Conservation (phyloP, 2,329 filamentous ascomycete genomes). For the Aphanocladium album region DNA sequence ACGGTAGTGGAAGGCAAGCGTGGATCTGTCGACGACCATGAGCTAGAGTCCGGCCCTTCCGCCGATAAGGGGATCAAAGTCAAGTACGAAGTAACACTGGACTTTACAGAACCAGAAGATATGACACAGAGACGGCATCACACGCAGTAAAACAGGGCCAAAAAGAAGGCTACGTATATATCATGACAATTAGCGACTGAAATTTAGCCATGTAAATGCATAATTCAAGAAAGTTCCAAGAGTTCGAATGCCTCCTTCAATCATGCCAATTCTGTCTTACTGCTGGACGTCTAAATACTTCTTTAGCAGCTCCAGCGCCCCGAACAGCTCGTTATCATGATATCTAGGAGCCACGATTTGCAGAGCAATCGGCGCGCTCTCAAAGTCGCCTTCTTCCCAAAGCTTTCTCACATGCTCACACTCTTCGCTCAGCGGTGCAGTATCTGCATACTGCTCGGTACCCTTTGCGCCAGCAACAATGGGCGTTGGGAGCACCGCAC, state of each 20-base stretch:
- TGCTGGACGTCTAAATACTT: not conserved
- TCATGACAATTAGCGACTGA: not conserved
- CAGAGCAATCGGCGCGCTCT: slow-evolving; percentile 28
- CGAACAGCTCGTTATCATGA: slow-evolving; percentile 31
- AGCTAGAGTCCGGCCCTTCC: not conserved
- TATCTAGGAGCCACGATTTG: slow-evolving; percentile 30
- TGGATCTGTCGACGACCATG: not conserved
- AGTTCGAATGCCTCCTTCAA: not conserved
- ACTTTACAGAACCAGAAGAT: not conserved
- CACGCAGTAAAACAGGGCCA: not conserved
- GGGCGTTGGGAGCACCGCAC: slow-evolving; percentile 30
- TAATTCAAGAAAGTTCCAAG: no score
- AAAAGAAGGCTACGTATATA: not conserved
- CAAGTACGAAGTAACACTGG: not conserved
- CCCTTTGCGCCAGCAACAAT: slow-evolving; percentile 25
- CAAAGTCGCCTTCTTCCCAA: slow-evolving; percentile 29
- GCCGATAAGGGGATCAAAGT: not conserved
- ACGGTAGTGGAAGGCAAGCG: not conserved
- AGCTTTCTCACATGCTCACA: slow-evolving; percentile 26
- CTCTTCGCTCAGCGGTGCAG: slow-evolving; percentile 24
- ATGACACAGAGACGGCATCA: not conserved
- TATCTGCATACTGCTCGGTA: slow-evolving; percentile 16
- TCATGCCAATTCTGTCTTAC: not conserved
- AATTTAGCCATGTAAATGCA: not conserved
- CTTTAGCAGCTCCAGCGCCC: slow-evolving; percentile 22